These are phyloP conservation scores for Solanum acaule DNA, from an alignment of 257 asterid genomes.

Conservation along the genomic window DNA sequence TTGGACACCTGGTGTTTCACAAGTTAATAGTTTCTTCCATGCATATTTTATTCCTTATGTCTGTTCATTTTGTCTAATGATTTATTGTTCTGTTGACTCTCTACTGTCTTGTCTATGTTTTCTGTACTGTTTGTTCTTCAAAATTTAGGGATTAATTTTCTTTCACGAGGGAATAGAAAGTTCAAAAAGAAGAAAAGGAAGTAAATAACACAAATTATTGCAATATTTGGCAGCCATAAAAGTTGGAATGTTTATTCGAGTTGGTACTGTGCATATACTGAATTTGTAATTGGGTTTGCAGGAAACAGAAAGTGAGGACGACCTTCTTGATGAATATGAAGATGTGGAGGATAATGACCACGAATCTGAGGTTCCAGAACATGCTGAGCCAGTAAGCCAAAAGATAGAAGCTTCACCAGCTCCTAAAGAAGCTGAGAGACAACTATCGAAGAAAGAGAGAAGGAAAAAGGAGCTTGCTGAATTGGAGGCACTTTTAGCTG, in stretches of 20 bases:
- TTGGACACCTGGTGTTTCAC: not conserved
- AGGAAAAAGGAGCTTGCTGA: constrained; percentile 95
- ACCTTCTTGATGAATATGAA: constrained; percentile 33
- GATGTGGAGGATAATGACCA: constrained; percentile 76
- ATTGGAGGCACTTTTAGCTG: constrained; percentile 90
- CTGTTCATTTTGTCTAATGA: not conserved
- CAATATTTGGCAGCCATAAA: not conserved
- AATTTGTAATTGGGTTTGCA: not conserved
- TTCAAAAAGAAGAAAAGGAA: not conserved
- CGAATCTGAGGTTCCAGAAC: constrained; percentile 51
- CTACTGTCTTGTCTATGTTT: not conserved
- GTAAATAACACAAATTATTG: not conserved
- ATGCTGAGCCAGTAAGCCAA: constrained; percentile 22
- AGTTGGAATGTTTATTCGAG: not conserved
- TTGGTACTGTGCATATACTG: not conserved
- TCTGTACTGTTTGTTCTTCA: not conserved
- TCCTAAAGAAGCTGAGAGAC: constrained; percentile 78
- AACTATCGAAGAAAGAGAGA: constrained; percentile 88
- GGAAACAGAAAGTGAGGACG: constrained; percentile 44
- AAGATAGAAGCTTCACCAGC: constrained; percentile 11
- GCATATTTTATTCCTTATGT: not conserved
- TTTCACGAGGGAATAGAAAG: not conserved
- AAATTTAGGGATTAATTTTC: not conserved
- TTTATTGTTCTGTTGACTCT: not conserved
- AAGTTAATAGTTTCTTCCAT: not conserved